Percentiles rank a stretch among this genome's conserved stretches.
Conservation (phyloP, 2,329 filamentous ascomycete species). For the Colletotrichum gloeosporioides region DNA sequence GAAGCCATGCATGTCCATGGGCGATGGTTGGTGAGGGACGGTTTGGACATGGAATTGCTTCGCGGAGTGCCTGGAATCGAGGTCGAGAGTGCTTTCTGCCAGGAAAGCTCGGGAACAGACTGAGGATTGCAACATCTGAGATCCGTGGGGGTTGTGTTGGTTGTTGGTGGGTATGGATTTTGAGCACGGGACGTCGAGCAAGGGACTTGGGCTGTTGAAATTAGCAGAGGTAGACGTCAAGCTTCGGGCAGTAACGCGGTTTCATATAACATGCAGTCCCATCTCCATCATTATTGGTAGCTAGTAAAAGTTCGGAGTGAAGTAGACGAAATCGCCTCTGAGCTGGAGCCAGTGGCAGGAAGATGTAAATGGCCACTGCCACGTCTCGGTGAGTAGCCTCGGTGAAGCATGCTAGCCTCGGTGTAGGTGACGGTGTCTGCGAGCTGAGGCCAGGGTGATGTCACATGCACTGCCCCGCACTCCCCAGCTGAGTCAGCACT, state of each 20-base stretch:
- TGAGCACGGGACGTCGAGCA: not conserved
- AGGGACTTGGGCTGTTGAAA: not conserved
- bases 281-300: no score
- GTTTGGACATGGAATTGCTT: not conserved
- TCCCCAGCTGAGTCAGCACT: not conserved
- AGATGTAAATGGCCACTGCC: not conserved
- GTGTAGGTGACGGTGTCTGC: not conserved
- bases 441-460: not conserved
- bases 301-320: not conserved
- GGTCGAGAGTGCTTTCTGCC: not conserved
- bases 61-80: not conserved
- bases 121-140: not conserved
- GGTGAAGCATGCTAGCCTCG: not conserved
- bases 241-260: not conserved
- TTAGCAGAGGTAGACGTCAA: not conserved
- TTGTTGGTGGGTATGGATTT: not conserved
- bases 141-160: not conserved
- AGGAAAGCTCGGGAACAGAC: not conserved
- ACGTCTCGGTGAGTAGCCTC: fast-evolving
- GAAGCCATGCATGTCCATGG: not conserved
- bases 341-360: not conserved
- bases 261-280: not conserved
- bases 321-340: not conserved
- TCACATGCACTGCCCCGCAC: not conserved
- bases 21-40: not conserved